Conservation (phyloP, 169 alveolate genomes). For the Miamiensis avidus region DNA sequence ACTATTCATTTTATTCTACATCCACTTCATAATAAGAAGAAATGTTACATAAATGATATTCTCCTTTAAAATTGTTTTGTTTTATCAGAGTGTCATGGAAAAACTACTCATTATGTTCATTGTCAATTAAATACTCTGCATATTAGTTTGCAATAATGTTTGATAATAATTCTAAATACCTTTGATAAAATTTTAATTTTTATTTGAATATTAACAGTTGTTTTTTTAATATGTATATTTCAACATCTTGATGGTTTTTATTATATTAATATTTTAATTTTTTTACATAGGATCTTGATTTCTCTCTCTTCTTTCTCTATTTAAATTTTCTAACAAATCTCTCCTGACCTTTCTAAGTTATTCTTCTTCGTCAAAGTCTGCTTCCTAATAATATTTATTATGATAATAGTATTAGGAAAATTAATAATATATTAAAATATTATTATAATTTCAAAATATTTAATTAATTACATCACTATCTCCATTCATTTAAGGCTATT, state of each 20-base stretch:
- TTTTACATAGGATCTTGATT: not conserved
- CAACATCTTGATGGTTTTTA: slow-evolving; percentile 57
- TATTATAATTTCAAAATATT: slow-evolving; percentile 1
- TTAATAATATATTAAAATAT: not conserved
- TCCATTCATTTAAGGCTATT: slow-evolving; percentile 3
- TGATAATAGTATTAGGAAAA: not conserved
- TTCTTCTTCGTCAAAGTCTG: slow-evolving; percentile 24
- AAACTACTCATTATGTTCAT: slow-evolving; percentile 60
- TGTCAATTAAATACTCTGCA: slow-evolving; percentile 68
- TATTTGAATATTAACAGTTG: too few species aligned
- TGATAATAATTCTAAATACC: slow-evolving; percentile 61
- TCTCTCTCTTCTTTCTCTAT: slow-evolving; percentile 62
- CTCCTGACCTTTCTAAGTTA: slow-evolving; percentile 49
- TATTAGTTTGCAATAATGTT: slow-evolving; percentile 67
- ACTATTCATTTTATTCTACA: slow-evolving; percentile 59
- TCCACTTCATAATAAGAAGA: slow-evolving; percentile 55
- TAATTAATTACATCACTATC: slow-evolving; percentile 4
- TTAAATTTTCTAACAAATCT: slow-evolving; percentile 52
- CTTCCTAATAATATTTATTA: not conserved
- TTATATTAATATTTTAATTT: slow-evolving; percentile 22
- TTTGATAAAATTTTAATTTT: slow-evolving; percentile 48
- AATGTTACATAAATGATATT: slow-evolving; percentile 36
- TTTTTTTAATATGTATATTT: slow-evolving; percentile 15
- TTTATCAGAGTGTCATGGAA: not conserved
- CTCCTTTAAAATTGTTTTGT: slow-evolving; percentile 37